A percentile compares a stretch with the other conserved stretches of the same genome.
Evolutionary conservation across 495 filamentous ascomycete genomes (phyloP).

Genomic region (Aspergillus heteromorphus): DNA sequence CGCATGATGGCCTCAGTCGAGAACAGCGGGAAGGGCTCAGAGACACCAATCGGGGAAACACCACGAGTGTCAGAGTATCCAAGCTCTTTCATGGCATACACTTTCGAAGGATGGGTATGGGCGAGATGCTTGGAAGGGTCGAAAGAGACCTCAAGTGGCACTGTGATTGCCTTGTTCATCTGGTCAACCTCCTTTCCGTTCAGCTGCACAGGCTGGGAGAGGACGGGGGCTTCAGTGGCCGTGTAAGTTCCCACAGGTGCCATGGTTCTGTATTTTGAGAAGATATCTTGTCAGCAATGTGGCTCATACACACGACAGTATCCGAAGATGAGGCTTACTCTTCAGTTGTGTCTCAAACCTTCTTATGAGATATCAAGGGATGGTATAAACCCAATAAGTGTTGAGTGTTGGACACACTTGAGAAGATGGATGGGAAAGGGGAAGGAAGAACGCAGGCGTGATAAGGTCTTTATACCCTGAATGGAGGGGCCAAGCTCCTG

Average conservation of each 20-base stretch:
- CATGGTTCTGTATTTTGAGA: conserved; percentile 9
- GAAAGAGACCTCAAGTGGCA: conserved; percentile 27
- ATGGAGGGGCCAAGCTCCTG: neutral
- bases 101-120: conserved; percentile 45
- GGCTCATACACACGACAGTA: neutral
- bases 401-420: too few species aligned
- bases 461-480: neutral
- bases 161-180: neutral
- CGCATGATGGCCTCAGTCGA: conserved; percentile 57
- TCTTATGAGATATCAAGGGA: neutral
- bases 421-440: neutral
- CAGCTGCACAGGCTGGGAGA: conserved; percentile 1
- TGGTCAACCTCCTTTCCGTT: conserved; percentile 1
- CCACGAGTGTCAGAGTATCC: conserved; percentile 50
- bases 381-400: too few species aligned
- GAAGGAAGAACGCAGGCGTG: neutral
- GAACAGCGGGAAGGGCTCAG: conserved; percentile 70
- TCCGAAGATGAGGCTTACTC: neutral
- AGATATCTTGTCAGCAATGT: neutral
- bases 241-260: conserved; percentile 13
- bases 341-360: neutral
- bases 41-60: conserved; percentile 62
- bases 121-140: conserved; percentile 52
- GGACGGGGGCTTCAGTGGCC: conserved; percentile 5
- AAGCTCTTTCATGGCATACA: conserved; percentile 57